Evolutionary conservation across 78 protist species (phyloP).

Genomic region (Dictyostelium purpureum): DNA sequence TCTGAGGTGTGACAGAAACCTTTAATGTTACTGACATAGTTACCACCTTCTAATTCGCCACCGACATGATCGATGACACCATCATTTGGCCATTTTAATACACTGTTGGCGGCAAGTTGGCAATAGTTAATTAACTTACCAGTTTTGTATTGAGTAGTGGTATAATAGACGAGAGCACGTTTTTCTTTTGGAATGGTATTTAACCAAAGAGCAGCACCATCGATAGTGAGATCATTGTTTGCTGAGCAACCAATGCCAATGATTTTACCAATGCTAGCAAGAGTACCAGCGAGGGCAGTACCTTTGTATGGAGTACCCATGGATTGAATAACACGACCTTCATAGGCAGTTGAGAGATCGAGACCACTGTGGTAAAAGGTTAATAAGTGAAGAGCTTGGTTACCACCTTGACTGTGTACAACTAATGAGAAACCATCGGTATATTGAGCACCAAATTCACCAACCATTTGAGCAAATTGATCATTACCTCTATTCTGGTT

Average conservation of each 20-base stretch:
- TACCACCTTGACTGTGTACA: slow-evolving; percentile 85
- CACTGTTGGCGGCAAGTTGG: slow-evolving; percentile 66
- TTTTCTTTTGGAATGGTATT: slow-evolving; percentile 72
- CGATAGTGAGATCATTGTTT: slow-evolving; percentile 74
- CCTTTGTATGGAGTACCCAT: slow-evolving; percentile 84
- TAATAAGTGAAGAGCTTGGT: slow-evolving; percentile 43
- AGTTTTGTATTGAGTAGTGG: slow-evolving; percentile 69
- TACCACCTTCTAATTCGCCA: slow-evolving; percentile 47
- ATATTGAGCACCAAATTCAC: slow-evolving; percentile 19
- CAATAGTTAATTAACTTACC: slow-evolving; percentile 76
- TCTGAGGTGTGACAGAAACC: slow-evolving; percentile 83
- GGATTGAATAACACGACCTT: slow-evolving; percentile 72
- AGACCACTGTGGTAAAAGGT: slow-evolving; percentile 59
- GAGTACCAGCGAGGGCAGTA: slow-evolving; percentile 77
- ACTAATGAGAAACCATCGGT: slow-evolving; percentile 50
- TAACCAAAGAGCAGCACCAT: slow-evolving; percentile 83
- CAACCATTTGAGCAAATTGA: slow-evolving; percentile 62
- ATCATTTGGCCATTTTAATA: slow-evolving; percentile 79
- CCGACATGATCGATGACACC: slow-evolving; percentile 76
- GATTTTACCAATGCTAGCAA: slow-evolving; percentile 53
- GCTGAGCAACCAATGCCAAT: slow-evolving; percentile 81
- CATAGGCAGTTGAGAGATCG: slow-evolving; percentile 15
- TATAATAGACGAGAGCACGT: slow-evolving; percentile 43
- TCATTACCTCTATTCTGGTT: slow-evolving; percentile 58
- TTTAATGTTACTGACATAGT: slow-evolving; percentile 47